Conservation (phyloP, 352 stramenopile species). For the Globisporangium uncinulatum region DNA sequence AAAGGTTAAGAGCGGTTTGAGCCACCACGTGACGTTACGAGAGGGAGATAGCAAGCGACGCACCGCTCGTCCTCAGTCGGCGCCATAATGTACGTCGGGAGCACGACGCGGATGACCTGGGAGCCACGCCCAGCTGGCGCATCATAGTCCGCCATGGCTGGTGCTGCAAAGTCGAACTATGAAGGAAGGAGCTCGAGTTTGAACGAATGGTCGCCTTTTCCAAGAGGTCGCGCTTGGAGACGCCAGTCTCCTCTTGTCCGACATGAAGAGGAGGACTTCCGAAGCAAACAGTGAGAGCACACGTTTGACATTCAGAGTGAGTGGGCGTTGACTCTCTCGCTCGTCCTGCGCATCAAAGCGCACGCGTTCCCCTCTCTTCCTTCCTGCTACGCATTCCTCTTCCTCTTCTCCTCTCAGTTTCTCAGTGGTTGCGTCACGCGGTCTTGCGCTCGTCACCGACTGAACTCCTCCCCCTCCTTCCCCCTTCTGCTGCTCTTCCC, state of each 20-base stretch:
- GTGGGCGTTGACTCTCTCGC: not conserved
- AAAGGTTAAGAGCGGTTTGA: no score
- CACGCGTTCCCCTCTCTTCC: not conserved
- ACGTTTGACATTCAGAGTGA: constrained; percentile 1
- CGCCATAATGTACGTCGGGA: constrained; percentile 83
- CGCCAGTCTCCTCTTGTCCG: not conserved
- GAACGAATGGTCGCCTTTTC: not conserved
- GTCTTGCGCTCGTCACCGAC: no score
- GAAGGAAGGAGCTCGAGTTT: not conserved
- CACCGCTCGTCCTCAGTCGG: constrained; percentile 75
- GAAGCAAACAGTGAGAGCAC: not conserved
- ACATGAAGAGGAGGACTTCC: not conserved
- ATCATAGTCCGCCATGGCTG: constrained; percentile 52
- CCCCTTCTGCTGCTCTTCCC: no score
- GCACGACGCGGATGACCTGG: constrained; percentile 76
- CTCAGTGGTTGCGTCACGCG: no score
- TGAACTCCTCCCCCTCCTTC: no score
- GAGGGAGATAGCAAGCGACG: not conserved
- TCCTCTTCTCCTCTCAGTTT: no score
- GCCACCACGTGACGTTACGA: not conserved
- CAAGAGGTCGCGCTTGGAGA: constrained; percentile 1
- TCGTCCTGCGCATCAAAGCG: not conserved
- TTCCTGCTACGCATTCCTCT: not conserved
- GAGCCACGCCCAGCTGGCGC: constrained; percentile 24
- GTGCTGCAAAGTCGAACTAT: not conserved